These are phyloP conservation scores for Artemisia tridentata DNA, from an alignment of 129 eudicot species.

Conservation along the genomic window DNA sequence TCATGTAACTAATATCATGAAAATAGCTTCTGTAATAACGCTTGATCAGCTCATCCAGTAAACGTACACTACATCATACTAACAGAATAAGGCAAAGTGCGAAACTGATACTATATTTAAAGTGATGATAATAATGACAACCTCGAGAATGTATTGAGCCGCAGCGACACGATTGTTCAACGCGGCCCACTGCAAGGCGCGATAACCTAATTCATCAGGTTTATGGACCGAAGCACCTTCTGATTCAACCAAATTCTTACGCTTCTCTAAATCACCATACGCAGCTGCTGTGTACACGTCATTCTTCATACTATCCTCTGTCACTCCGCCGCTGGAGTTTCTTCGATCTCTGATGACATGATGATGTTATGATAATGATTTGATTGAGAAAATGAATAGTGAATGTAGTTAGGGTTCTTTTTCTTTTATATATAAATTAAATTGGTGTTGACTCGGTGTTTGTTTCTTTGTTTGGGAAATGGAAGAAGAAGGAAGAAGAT, in stretches of 20 bases:
- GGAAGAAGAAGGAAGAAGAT: background rate
- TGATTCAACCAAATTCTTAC: conserved; percentile 68
- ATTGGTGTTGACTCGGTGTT: background rate
- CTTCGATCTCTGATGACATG: conserved; percentile 97
- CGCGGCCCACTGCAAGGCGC: too few species aligned
- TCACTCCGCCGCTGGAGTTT: conserved; percentile 41
- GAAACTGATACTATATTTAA: background rate
- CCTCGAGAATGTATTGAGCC: conserved; percentile 91
- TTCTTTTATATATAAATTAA: too few species aligned
- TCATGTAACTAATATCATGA: too few species aligned
- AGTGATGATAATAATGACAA: conserved; percentile 20
- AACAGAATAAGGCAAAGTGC: background rate
- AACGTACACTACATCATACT: too few species aligned
- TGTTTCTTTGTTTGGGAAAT: conserved; percentile 10
- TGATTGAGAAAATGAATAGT: conserved; percentile 1
- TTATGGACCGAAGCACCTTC: conserved; percentile 81
- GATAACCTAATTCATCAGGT: conserved; percentile 61
- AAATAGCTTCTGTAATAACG: too few species aligned
- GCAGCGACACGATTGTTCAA: conserved; percentile 91
- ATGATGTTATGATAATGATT: background rate
- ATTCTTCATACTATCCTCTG: conserved; percentile 71
- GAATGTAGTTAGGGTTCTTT: conserved; percentile 41
- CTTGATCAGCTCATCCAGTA: too few species aligned
- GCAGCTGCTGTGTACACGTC: conserved; percentile 97
- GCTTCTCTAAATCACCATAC: conserved; percentile 92